Evolutionary conservation across 2,329 filamentous ascomycete species (phyloP), one percentile per base, ranked within the genome.

Genomic region (Sclerotinia subarctica): DNA sequence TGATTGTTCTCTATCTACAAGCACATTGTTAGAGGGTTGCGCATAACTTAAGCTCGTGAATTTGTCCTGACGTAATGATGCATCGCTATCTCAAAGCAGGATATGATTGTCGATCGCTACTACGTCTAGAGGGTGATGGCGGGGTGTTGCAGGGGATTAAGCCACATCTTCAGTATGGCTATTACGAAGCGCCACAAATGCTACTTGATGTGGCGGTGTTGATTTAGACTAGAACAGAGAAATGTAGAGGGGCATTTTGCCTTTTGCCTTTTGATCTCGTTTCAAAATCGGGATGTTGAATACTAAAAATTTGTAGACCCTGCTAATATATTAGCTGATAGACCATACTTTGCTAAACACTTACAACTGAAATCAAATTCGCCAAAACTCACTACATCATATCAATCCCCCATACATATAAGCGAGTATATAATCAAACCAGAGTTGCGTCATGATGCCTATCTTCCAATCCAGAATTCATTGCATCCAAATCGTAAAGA

Each of bases 21-120:
- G 42, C 26, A 38, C n/a, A n/a, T n/a, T n/a, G n/a, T n/a, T 62
- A 51, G 13, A 38, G 32, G 47, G 8, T 26, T 26, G 32, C 26
- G 15, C 10, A 58, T 58, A 47, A 60, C 47, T 64, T 53, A 64
- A 52, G 60, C 3, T 64, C 47, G 42, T 2, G 5, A 56, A 24
- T 42, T 38, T 5, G 24, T 64, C 21, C 35, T 44, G 62, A 64
- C 62, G 47, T 64, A 64, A 64, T 44, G 29, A 56, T 44, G 51
- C 62, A 64, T 56, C 35, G 32, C 21, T 24, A 32, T 44, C 62
- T 32, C 6, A 56, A 64, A 56, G 32, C 47, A 64, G 49, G 47
- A 64, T 53, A 29, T 15, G 21, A 24, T 2, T 44, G 32, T 54
- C 49, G 62, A 64, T 44, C 49, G 52, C 19, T 64, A 17, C 60